Base-by-base conservation (phyloP, 352 stramenopile genomes). In the Phytophthora cryptogea region DNA sequence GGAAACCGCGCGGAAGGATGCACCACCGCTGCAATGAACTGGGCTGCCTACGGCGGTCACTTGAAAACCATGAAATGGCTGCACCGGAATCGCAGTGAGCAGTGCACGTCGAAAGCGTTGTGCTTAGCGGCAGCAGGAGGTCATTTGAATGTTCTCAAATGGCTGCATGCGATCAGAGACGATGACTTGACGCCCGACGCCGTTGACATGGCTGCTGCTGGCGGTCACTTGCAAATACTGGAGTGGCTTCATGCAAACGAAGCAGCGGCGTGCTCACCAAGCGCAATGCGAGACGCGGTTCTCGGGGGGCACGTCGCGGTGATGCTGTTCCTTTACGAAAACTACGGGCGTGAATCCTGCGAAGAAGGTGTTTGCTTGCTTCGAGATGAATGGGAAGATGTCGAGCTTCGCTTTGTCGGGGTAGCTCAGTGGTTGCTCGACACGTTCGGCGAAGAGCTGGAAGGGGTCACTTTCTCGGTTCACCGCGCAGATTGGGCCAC, bases 321-420 rank as follows among this genome's bases (percentile, higher is more conserved):
- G 47, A 65, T 69, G 42, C 6, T 69, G 33, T 69, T 61, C 36
- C 32, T 69, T 36, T 61, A 53, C 47, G 30, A 60, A 3, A 54
- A 60, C 5, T 65, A 69, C 30, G 42, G 47, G 1, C 54, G 46
- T 2, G 35, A 55, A 8, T n/a, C 35, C 7, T 65, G 61, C 17
- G 35, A 60, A 43, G 47, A 43, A 16, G 61, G 61, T 7, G 55
- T 69, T 51, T 65, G 45, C 23, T 56, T 60, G 9, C 37, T 69
- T 17, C 26, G 41, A 13, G 61, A 69, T 3, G 42, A 39, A 5
- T 65, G 61, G 61, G 54, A 65, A 4, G 61, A 65, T 26, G 36
- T 26, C 3, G 37, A 65, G 30, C 9, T 69, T 52, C 35, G 30
- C 4, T 69, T 52, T 7, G 35, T 65, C 8, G 54, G 27, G 4